phyloP scores from a whole-genome alignment of 352 stramenopile species.

The Globisporangium ultimum region DNA sequence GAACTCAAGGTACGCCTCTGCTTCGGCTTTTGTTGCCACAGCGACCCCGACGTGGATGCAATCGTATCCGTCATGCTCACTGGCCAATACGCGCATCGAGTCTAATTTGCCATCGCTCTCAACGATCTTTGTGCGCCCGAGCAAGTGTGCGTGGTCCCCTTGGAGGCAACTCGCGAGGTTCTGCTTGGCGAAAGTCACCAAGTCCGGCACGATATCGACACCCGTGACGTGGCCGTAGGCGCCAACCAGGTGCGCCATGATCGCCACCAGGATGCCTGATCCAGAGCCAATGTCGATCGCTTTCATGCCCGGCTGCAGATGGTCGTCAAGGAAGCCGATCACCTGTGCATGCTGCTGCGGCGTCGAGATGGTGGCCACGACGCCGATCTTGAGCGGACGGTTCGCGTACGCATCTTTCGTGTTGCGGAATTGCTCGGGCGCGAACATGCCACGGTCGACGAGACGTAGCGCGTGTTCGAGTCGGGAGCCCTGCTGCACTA shows the following conservation, averaged over 20 bases:
- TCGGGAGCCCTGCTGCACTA: conserved; percentile 47
- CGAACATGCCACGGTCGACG: conserved; percentile 69
- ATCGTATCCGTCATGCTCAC: conserved; percentile 36
- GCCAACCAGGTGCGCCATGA: conserved; percentile 75
- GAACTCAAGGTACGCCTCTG: conserved; percentile 61
- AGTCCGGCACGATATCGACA: conserved; percentile 76
- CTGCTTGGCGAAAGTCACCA: conserved; percentile 59
- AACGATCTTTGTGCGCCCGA: conserved; percentile 38
- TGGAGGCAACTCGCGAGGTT: conserved; percentile 57
- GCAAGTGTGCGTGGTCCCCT: conserved; percentile 17
- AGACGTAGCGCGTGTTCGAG: conserved; percentile 58
- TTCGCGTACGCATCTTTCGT: conserved; percentile 60
- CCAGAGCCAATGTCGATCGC: conserved; percentile 77
- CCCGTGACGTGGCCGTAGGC: conserved; percentile 48
- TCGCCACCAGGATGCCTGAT: conserved; percentile 75
- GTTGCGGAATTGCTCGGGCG: conserved; percentile 23
- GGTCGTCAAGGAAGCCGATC: conserved; percentile 53
- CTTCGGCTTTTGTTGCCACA: conserved; percentile 70
- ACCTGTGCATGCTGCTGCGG: conserved; percentile 85
- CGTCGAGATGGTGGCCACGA: conserved; percentile 82
- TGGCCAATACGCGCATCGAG: conserved; percentile 22
- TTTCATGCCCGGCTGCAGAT: conserved; percentile 56
- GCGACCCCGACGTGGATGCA: conserved; percentile 82
- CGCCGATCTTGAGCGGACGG: conserved; percentile 70
- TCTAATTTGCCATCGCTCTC: conserved; percentile 36